Conservation (phyloP, 2,329 filamentous ascomycete genomes). For the Colletotrichum tofieldiae region DNA sequence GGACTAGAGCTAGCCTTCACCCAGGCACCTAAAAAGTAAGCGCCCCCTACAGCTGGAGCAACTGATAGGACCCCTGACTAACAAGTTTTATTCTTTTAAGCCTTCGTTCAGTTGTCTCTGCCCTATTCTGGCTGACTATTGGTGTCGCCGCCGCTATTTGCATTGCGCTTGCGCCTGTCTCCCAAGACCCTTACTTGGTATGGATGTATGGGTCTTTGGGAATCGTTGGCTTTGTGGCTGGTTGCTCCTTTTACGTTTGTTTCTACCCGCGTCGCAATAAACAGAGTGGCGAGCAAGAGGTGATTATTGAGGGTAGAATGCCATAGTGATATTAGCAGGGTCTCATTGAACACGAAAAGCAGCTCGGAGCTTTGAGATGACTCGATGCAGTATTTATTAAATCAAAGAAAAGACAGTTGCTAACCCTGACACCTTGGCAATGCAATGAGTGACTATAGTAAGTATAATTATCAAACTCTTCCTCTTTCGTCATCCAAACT, state of each 20-base stretch:
- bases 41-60: not conserved
- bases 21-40: slow-evolving; percentile 69
- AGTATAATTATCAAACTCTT: not conserved
- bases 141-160: slow-evolving; percentile 61
- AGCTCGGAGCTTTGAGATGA: not conserved
- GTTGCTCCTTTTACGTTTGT: slow-evolving; percentile 65
- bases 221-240: slow-evolving; percentile 62
- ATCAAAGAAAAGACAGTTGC: not conserved
- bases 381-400: not conserved
- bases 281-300: not conserved
- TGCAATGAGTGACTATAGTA: slow-evolving; percentile 18
- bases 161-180: slow-evolving; percentile 73
- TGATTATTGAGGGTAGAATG: not conserved
- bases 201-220: slow-evolving; percentile 78
- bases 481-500: not conserved
- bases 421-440: not conserved
- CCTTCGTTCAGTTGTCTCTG: slow-evolving; percentile 37
- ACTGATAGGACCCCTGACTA: not conserved
- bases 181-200: slow-evolving; percentile 75
- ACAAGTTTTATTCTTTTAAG: not conserved
- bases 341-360: too few relatives aligned
- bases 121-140: slow-evolving; percentile 65
- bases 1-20: slow-evolving; percentile 82
- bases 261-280: slow-evolving; percentile 3
- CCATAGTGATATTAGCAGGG: not conserved